Base-by-base conservation (phyloP, 2,329 filamentous ascomycete genomes). In the Trichophyton benhamiae region DNA sequence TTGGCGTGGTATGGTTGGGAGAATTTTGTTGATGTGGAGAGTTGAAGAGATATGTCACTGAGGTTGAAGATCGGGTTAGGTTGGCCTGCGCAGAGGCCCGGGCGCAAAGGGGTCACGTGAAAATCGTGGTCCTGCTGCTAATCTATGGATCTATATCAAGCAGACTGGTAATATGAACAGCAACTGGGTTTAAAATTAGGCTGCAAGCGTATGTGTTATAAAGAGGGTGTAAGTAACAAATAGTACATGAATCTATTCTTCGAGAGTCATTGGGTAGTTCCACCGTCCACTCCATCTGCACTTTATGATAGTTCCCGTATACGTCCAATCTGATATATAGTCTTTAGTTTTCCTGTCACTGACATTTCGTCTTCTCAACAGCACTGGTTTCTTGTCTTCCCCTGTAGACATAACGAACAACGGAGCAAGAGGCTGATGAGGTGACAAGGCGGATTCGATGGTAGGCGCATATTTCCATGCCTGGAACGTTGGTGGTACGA, bases 381-480 rank as follows among this genome's bases (percentile, higher is more conserved):
- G 15, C 15, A 33, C 25, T 20, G 20, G 57, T 42, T 59, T 59
- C 38, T 25, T 25, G 8, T 44, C 25, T 11, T 59, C 22, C 3
- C 20, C 38, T 4, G 55, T 41, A 46, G 57, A 59, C 25, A 48
- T 5, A 25, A 46, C 41, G n/a, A 59, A 59, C 17, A 59, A 30
- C 13, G 57, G 57, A 36, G 57, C 57, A 6, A 48, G 25, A 2
- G n/a, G 20, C 27, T 59, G 57, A 38, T 38, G 9, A 6, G 15
- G 15, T 33, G 33, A 20, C 5, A 41, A 11, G 22, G 57, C 41
- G 15, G 57, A 59, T 36, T 49, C 57, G 9, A 59, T 22, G 11
- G 57, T 59, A 11, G 57, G 57, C 4, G 57, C 57, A 36, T 59
- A 59, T 44, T 15, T 59, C 57, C 57, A 59, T 46, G 57, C 57